A percentile compares a stretch with the other conserved stretches of the same genome.
Evolutionary conservation across 1,139 yeast species (phyloP).

Genomic region (Saccharomycopsis phalli): DNA sequence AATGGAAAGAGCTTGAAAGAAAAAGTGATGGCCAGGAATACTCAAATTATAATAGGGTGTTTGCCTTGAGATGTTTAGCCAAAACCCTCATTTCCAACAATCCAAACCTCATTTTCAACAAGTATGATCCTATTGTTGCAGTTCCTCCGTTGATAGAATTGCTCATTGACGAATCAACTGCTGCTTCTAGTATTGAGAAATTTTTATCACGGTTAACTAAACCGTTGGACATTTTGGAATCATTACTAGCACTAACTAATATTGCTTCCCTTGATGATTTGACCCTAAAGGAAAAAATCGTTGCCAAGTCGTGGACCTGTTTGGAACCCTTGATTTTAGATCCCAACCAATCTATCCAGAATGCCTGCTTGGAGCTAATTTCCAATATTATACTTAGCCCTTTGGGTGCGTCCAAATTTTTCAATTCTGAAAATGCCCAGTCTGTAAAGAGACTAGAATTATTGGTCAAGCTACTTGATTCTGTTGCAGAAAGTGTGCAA

Average conservation of each 20-base stretch:
- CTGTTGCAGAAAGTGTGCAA: slow-evolving; percentile 34
- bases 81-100: slow-evolving; percentile 37
- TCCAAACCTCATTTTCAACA: slow-evolving; percentile 33
- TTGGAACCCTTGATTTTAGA: slow-evolving; percentile 31
- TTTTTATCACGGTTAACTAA: slow-evolving; percentile 29
- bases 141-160: slow-evolving; percentile 43
- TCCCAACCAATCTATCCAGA: slow-evolving; percentile 33
- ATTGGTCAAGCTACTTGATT: slow-evolving; percentile 34
- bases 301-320: slow-evolving; percentile 33
- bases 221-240: slow-evolving; percentile 35
- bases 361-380: slow-evolving; percentile 40
- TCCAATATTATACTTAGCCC: slow-evolving; percentile 41
- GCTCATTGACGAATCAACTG: slow-evolving; percentile 26
- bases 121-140: slow-evolving; percentile 34
- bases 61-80: slow-evolving; percentile 33
- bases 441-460: slow-evolving; percentile 31
- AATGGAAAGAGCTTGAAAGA: neutral
- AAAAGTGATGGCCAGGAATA: too few relatives aligned
- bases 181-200: slow-evolving; percentile 27
- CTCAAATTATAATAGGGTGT: slow-evolving; percentile 23
- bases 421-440: slow-evolving; percentile 30
- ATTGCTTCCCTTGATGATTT: slow-evolving; percentile 31
- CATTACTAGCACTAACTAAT: slow-evolving; percentile 42
- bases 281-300: slow-evolving; percentile 29
- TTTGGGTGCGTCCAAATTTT: slow-evolving; percentile 38